Base-by-base conservation (phyloP, 2,329 filamentous ascomycete genomes). In the Cladophialophora chaetospira region DNA sequence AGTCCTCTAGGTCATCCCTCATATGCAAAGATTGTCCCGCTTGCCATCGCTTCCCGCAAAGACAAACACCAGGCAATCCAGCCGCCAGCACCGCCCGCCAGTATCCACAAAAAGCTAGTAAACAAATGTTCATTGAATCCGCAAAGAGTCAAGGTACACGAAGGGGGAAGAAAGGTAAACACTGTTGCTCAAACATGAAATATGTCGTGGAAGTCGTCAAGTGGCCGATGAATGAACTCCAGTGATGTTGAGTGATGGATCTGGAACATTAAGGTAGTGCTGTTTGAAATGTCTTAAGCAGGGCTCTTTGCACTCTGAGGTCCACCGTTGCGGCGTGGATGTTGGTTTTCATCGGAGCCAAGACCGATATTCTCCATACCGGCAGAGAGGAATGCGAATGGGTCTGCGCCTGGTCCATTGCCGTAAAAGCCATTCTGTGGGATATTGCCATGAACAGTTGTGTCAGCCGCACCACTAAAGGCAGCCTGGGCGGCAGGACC, bases 401-500 rank as follows among this genome's bases (percentile, higher is more conserved):
- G 83, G 66, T 87, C 84, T 53, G 74, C 77, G 35, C 77, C 72
- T n/a, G 75, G 76, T 42, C 84, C 79, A 51, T 72, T 73, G 48
- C 72, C 71, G 70, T 87, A 88, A 68, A 88, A 89, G 68, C 87
- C 88, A 75, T 89, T 90, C 38, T 88, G 86, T 29, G 87, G 85
- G 36, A 88, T 89, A 59, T 87, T 87, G 42, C 88, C 89, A 13
- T 87, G 86, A 19, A 51, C 29, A 17, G 88, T 87, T 54, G 89
- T 89, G 66, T 94, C 93, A 66, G 87, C 87, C 35, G 90, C 91
- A 36, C 89, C 89, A 70, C 90, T 89, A 79, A 99, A 99, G 23
- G 94, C 93, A 59, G 91, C 91, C 77, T 97, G 93, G 13, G 93
- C 91, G 61, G 91, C 89, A 62, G 92, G 89, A 70, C 96, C 92